These are phyloP conservation scores for Exserohilum turcica DNA, from an alignment of 2,329 filamentous ascomycete species.

Conservation along the genomic window DNA sequence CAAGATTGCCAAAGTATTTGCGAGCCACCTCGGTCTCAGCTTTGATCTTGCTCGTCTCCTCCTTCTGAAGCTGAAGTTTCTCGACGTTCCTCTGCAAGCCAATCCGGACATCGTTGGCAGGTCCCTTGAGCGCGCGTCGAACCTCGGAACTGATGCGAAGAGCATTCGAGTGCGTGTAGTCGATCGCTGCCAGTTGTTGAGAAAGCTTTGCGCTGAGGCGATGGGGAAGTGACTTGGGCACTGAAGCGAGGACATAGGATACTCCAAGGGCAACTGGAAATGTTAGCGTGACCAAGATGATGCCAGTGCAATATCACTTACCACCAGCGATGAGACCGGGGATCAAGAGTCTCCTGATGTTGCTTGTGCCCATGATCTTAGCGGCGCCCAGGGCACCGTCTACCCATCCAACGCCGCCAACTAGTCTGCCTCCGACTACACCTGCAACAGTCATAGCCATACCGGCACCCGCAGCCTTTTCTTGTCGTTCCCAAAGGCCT, in stretches of 20 bases:
- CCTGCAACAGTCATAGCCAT: conserved; percentile 93
- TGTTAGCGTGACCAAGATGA: conserved; percentile 10
- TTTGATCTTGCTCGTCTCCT: conserved; percentile 81
- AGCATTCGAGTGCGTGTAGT: conserved; percentile 91
- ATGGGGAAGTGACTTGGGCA: conserved; percentile 85
- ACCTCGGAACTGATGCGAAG: conserved; percentile 83
- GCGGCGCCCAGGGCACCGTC: conserved; percentile 82
- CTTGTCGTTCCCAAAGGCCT: conserved; percentile 82
- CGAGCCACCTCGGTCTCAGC: conserved; percentile 82
- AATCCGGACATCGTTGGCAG: conserved; percentile 83
- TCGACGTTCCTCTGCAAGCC: conserved; percentile 85
- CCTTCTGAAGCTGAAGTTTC: conserved; percentile 75
- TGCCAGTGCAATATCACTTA: conserved; percentile 57
- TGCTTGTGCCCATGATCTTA: conserved; percentile 80
- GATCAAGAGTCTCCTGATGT: conserved; percentile 77
- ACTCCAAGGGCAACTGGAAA: conserved; percentile 70
- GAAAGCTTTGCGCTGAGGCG: conserved; percentile 86
- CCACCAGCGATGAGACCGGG: conserved; percentile 79
- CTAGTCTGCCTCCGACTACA: conserved; percentile 77
- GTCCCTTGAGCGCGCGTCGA: conserved; percentile 84
- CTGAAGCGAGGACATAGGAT: conserved; percentile 82
- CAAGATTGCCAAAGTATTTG: conserved; percentile 89
- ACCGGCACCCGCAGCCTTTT: conserved; percentile 91
- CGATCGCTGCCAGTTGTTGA: conserved; percentile 75
- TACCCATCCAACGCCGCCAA: conserved; percentile 86